Evolutionary conservation across 2,329 filamentous ascomycete genomes (phyloP).

Genomic region (Septoria linicola): DNA sequence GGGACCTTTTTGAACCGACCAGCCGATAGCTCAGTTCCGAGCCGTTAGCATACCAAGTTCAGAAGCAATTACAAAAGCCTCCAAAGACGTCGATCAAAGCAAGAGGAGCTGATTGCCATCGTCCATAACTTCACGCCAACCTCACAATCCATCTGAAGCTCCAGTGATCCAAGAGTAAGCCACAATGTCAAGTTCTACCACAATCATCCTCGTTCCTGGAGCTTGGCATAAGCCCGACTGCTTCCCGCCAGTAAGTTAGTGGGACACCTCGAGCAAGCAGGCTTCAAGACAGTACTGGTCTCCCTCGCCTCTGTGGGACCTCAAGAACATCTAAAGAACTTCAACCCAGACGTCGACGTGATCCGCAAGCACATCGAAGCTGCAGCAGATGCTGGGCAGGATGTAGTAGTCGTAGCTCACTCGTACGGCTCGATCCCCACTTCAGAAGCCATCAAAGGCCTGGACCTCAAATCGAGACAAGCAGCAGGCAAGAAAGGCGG

Average conservation of each 20-base stretch:
- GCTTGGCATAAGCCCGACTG: constrained; percentile 17
- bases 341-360: constrained; percentile 8
- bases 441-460: constrained; percentile 28
- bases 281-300: constrained; percentile 13
- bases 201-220: constrained; percentile 18
- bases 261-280: constrained; percentile 5
- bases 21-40: constrained; percentile 7
- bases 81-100: neutral
- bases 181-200: constrained; percentile 4
- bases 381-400: constrained; percentile 27
- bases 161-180: neutral
- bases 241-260: constrained; percentile 5
- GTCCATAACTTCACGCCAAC: neutral
- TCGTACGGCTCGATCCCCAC: constrained; percentile 35
- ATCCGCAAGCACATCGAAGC: constrained; percentile 19
- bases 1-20: neutral
- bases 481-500: constrained; percentile 24
- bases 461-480: constrained; percentile 15
- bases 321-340: constrained; percentile 6
- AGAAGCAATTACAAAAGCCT: neutral
- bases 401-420: constrained; percentile 35
- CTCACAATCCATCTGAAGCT: neutral
- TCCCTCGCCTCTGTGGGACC: constrained; percentile 11
- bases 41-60: neutral
- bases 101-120: neutral